These are phyloP conservation scores for Grosmannia serpens DNA, from an alignment of 2,329 filamentous ascomycete species.

Conservation along the genomic window DNA sequence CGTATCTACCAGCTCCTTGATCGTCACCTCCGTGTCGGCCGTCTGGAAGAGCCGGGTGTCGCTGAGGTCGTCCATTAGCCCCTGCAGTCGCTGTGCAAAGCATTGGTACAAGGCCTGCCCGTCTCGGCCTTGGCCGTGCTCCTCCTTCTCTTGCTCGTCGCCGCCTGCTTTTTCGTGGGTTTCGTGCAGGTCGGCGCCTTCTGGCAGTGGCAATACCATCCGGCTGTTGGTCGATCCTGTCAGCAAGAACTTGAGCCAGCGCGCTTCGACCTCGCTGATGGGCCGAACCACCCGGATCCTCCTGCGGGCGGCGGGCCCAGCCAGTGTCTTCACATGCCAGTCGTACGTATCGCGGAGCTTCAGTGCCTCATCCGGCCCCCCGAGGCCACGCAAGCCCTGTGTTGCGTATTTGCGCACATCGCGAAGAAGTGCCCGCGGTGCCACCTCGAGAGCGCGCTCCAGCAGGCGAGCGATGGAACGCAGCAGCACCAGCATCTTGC, in stretches of 20 bases:
- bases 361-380: constrained; percentile 6
- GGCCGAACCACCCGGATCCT: neutral
- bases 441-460: constrained; percentile 11
- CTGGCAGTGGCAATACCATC: constrained; percentile 12
- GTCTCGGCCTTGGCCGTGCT: neutral
- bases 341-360: constrained; percentile 8
- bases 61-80: constrained; percentile 20
- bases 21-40: constrained; percentile 11
- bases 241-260: constrained; percentile 22
- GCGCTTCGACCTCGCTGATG: constrained; percentile 18
- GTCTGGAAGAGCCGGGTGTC: constrained; percentile 15
- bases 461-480: constrained; percentile 15
- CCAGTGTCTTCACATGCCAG: neutral
- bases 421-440: constrained; percentile 19
- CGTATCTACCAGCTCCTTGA: constrained; percentile 17
- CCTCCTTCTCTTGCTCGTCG: neutral
- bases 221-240: constrained; percentile 15
- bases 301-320: neutral
- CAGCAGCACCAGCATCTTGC: constrained; percentile 18
- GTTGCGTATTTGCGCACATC: constrained; percentile 10
- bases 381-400: constrained; percentile 4
- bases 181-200: neutral
- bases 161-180: neutral
- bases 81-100: constrained; percentile 21
- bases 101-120: constrained; percentile 18